These are phyloP conservation scores for Daldinia vernicosa DNA, from an alignment of 495 filamentous ascomycete species.

Conservation along the genomic window DNA sequence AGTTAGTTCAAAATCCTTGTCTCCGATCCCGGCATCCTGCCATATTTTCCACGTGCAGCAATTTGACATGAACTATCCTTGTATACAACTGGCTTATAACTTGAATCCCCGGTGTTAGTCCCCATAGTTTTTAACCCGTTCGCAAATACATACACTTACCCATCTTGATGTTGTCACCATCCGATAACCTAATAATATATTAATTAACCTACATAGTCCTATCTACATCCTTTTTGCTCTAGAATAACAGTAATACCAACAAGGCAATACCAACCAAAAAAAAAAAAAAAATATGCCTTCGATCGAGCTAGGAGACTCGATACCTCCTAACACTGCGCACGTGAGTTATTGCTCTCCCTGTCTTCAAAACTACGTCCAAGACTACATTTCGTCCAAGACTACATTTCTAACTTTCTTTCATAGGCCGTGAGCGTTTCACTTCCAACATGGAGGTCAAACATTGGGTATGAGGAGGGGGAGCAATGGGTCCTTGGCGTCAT, in stretches of 20 bases:
- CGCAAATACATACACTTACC: background rate
- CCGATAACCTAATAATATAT: background rate
- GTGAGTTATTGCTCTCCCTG: slow-evolving; percentile 51
- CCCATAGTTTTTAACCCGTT: background rate
- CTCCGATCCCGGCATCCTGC: slow-evolving; percentile 43
- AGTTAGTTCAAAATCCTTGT: slow-evolving; percentile 27
- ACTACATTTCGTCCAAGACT: background rate
- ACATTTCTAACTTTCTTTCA: slow-evolving; percentile 19
- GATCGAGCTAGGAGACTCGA: slow-evolving; percentile 63
- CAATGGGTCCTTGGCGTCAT: slow-evolving; percentile 84
- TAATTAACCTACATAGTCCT: too few relatives aligned
- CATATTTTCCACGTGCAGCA: background rate
- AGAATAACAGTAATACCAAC: background rate
- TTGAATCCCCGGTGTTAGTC: too few relatives aligned
- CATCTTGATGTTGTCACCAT: background rate
- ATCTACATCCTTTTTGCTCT: background rate
- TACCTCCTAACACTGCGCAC: slow-evolving; percentile 68
- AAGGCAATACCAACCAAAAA: background rate
- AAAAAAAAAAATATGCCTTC: slow-evolving; percentile 46
- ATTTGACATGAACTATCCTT: slow-evolving; percentile 10
- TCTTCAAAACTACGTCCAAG: too few relatives aligned
- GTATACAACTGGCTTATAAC: background rate
- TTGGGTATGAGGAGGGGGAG: slow-evolving; percentile 93
- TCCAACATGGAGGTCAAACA: slow-evolving; percentile 89
- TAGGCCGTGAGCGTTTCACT: slow-evolving; percentile 96